A percentile compares a stretch with the other conserved stretches of the same genome.
Evolutionary conservation across 768 basidiomycete genomes (phyloP).

Genomic region (Naganishia antarctica): DNA sequence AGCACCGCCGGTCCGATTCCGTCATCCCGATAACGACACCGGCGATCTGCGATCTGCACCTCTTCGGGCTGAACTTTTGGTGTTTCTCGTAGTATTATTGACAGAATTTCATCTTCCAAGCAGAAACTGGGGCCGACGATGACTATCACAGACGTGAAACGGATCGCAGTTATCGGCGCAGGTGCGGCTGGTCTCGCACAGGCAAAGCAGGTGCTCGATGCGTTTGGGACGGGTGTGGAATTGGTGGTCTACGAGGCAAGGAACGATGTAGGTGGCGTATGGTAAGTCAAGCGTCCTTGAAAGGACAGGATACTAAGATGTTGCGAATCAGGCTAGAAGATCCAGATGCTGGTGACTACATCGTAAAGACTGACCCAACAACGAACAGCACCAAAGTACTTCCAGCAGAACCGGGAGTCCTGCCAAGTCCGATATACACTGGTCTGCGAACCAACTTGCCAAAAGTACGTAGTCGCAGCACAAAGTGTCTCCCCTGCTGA

Average conservation of each 20-base stretch:
- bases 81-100: neutral
- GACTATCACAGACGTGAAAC: no score
- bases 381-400: neutral
- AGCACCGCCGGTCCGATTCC: neutral
- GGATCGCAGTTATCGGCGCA: constrained; percentile 43
- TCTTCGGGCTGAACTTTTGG: neutral
- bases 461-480: constrained; percentile 32
- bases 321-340: constrained; percentile 24
- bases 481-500: neutral
- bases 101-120: no score
- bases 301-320: neutral
- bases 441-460: constrained; percentile 44
- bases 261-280: constrained; percentile 41
- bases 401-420: constrained; percentile 6
- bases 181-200: constrained; percentile 43
- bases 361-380: neutral
- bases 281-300: constrained; percentile 32
- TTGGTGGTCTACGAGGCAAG: constrained; percentile 38
- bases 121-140: no score
- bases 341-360: constrained; percentile 19
- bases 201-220: constrained; percentile 37
- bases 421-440: constrained; percentile 40
- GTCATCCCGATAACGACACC: no score
- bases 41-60: no score
- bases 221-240: constrained; percentile 30